Evolutionary conservation across 169 alveolate genomes (phyloP), one percentile per base, ranked within the genome.

Genomic region (Cryptosporidium bovis): DNA sequence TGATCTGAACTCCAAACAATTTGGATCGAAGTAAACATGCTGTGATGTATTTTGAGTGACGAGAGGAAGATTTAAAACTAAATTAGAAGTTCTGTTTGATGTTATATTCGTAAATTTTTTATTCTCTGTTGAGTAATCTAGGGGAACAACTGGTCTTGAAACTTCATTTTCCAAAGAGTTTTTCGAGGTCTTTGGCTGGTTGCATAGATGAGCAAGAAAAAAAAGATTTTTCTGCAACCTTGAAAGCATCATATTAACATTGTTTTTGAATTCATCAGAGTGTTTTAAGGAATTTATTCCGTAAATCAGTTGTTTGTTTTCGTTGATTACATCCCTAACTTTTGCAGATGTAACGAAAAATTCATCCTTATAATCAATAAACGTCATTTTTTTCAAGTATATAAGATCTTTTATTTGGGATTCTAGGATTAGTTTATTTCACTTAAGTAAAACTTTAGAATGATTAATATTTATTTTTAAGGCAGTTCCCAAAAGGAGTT

Each of bases 131-230:
- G 87, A 58, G 36, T 77, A 77, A 44, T 77, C 87, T 20, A 68
- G 27, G 40, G 87, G 40, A 77, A 77, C 29, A 58, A 29, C 13
- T 8, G 87, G 77, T 27, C 77, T 56, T 44, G 48, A 20, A 44
- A 77, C 34, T 7, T 56, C 87, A 58, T 77, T 77, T 20, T 27
- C 87, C 0, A 46, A 56, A 18, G 48, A 34, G 51, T 60, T 6
- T 10, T 48, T 77, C 15, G 69, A 71, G 64, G 87, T 62, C 33
- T 77, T 77, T 24, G 87, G 87, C n/a, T 77, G 87, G 36, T 77
- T 77, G 10, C 40, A 48, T 77, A 77, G 31, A 29, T 60, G 71
- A 2, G 87, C 87, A 60, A 77, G 71, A 7, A 77, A 60, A n/a
- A 77, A 60, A 44, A 77, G 48, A 24, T 77, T 77, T 60, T 62